Base-by-base conservation (phyloP, 805 yeast species). In the Metschnikowia koreensis region DNA sequence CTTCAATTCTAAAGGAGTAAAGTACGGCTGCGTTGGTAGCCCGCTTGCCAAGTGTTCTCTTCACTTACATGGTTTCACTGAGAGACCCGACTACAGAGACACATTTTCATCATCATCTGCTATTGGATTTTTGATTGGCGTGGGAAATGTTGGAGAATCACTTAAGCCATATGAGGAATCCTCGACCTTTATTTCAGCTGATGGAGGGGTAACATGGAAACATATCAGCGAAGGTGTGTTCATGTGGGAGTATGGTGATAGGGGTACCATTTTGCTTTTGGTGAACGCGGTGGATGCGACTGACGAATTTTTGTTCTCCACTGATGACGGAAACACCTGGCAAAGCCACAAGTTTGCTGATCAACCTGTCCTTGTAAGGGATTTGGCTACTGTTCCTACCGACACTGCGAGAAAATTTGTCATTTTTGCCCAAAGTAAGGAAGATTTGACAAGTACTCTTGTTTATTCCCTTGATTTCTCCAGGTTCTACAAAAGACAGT, bases 191-290 rank as follows among this genome's bases (percentile, higher is more conserved):
- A 69, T 94, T 54, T 83, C 96, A 3, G 75, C 79, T n/a, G 98
- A 94, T 69, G 99, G 94, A 1, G 99, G 99, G 52, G 71, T 83
- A 13, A 80, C 91, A 3, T 94, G 98, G 98, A 81, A 68, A 47
- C 96, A 89, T 67, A 73, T 93, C 29, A 76, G 70, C 53, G 82
- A 86, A 53, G 94, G 96, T 4, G 78, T 82, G 1, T 80, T 81
- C 60, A 86, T 87, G 81, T 94, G 98, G 98, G 98, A 92, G 68
- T 94, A 77, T 67, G 98, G 98, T 56, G 99, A 94, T 67, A 88
- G 89, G 57, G 99, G 99, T 15, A 84, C 96, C 0, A 79, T 94
- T 36, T 69, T 94, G 46, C 89, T 89, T 1, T 66, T 92, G 46
- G 93, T 87, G 1, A 76, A 83, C 38, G 81, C 80, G 6, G 73